Evolutionary conservation across 2,329 filamentous ascomycete genomes (phyloP).

Genomic region (Rutstroemia sp.): DNA sequence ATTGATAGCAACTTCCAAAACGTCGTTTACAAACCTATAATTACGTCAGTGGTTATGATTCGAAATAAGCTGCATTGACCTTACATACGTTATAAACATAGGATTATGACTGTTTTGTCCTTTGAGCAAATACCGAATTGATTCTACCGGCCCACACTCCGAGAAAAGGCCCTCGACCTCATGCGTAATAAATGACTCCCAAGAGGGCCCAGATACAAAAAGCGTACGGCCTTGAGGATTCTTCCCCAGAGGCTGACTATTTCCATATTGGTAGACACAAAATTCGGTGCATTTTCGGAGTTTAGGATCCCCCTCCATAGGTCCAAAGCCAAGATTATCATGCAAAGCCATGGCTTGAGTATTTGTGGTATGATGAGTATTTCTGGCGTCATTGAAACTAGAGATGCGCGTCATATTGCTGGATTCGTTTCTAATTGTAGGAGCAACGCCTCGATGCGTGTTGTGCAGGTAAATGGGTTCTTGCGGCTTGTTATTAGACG

Average conservation of each 20-base stretch:
- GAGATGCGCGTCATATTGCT: neutral
- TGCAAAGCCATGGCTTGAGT: neutral
- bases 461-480: constrained; percentile 11
- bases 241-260: neutral
- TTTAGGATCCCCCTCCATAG: constrained; percentile 2
- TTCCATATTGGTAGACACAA: neutral
- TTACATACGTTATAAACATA: constrained; percentile 21
- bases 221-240: constrained; percentile 8
- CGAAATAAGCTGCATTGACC: neutral
- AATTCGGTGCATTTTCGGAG: neutral
- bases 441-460: neutral
- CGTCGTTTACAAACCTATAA: constrained; percentile 5
- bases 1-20: neutral
- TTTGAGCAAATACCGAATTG: constrained; percentile 14
- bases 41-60: neutral
- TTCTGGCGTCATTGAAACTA: constrained; percentile 6
- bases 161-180: constrained; percentile 17
- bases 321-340: neutral
- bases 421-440: neutral
- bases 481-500: neutral
- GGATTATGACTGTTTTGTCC: neutral
- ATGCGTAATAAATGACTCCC: constrained; percentile 13
- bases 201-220: constrained; percentile 10
- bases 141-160: constrained; percentile 18
- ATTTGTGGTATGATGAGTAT: neutral